Percentiles rank a stretch among this genome's conserved stretches.
Conservation (phyloP, 2,329 filamentous ascomycete species). For the Elsinoe ampelina region DNA sequence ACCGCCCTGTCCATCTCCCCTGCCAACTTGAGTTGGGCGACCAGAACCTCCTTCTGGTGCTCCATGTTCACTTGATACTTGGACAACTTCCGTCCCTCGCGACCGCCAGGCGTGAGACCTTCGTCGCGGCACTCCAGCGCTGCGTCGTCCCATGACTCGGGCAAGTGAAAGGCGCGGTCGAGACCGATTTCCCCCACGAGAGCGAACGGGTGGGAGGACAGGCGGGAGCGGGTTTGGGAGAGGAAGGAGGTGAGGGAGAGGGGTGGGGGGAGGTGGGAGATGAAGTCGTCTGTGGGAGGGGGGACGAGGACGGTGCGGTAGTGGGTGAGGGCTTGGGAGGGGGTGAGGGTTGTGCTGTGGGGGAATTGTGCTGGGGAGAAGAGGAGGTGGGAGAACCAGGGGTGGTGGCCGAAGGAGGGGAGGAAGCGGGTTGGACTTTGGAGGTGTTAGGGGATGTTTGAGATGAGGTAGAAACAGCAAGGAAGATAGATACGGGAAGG, state of each 20-base stretch:
- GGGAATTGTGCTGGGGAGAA: constrained; percentile 47
- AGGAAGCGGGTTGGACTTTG: constrained; percentile 56
- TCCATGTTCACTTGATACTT: constrained; percentile 57
- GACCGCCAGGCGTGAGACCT: constrained; percentile 55
- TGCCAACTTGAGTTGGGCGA: constrained; percentile 61
- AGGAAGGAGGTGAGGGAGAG: constrained; percentile 51
- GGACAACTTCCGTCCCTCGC: constrained; percentile 59
- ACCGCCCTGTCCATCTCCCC: constrained; percentile 56
- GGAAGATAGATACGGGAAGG: too few species aligned
- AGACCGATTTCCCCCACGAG: constrained; percentile 70
- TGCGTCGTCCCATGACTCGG: constrained; percentile 45
- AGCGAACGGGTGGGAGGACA: constrained; percentile 51
- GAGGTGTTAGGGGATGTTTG: constrained; percentile 23
- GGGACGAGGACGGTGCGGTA: constrained; percentile 58
- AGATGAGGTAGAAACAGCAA: not conserved
- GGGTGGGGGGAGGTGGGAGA: constrained; percentile 50
- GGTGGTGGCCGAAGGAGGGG: constrained; percentile 79
- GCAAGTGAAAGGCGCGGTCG: constrained; percentile 68
- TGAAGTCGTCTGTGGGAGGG: constrained; percentile 41
- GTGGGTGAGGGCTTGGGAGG: constrained; percentile 45
- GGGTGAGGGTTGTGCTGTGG: constrained; percentile 26
- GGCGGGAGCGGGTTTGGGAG: constrained; percentile 44
- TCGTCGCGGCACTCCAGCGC: constrained; percentile 35
- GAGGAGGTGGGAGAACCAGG: constrained; percentile 75
- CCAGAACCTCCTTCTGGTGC: constrained; percentile 60